Percentiles rank a stretch among this genome's conserved stretches.
These are phyloP conservation scores for Scenedesmus sp. DNA, from an alignment of 163 green algal genomes.

Conservation along the genomic window DNA sequence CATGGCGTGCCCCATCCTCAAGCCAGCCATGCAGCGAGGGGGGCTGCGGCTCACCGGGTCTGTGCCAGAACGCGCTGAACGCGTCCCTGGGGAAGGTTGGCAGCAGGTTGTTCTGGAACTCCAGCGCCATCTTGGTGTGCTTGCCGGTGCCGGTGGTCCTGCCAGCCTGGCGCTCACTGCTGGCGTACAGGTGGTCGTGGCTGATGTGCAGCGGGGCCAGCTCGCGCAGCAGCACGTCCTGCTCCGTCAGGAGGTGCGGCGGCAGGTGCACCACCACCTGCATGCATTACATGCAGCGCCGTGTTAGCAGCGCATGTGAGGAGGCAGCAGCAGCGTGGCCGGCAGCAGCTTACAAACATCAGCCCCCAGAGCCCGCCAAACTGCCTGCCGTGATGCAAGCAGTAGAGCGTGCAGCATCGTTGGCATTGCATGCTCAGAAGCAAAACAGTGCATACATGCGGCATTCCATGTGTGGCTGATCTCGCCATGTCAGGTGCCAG, in stretches of 20 bases:
- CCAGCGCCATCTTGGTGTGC: slow-evolving; percentile 34
- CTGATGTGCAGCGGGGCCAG: slow-evolving; percentile 48
- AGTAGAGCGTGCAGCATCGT: too few species aligned
- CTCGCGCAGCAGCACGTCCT: slow-evolving; percentile 31
- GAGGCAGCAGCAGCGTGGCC: background rate
- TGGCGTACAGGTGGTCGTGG: slow-evolving; percentile 34
- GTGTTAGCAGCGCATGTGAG: background rate
- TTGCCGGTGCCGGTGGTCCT: slow-evolving; percentile 17
- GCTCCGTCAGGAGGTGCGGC: slow-evolving; percentile 23
- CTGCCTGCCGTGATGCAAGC: too few species aligned
- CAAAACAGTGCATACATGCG: too few species aligned
- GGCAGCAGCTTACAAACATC: background rate
- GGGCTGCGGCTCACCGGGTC: background rate
- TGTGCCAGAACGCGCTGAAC: slow-evolving; percentile 22
- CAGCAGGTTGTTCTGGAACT: slow-evolving; percentile 26
- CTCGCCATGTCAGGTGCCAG: background rate
- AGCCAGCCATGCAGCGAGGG: too few species aligned
- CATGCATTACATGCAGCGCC: background rate
- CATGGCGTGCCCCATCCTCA: too few species aligned
- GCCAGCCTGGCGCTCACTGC: background rate
- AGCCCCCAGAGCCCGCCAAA: background rate
- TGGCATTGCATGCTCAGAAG: too few species aligned
- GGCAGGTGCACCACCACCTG: slow-evolving; percentile 30
- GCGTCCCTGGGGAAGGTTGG: slow-evolving; percentile 22
- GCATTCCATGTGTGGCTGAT: too few species aligned